Evolutionary conservation across 164 flowering plant species (phyloP).

Genomic region (Buxus sempervirens): DNA sequence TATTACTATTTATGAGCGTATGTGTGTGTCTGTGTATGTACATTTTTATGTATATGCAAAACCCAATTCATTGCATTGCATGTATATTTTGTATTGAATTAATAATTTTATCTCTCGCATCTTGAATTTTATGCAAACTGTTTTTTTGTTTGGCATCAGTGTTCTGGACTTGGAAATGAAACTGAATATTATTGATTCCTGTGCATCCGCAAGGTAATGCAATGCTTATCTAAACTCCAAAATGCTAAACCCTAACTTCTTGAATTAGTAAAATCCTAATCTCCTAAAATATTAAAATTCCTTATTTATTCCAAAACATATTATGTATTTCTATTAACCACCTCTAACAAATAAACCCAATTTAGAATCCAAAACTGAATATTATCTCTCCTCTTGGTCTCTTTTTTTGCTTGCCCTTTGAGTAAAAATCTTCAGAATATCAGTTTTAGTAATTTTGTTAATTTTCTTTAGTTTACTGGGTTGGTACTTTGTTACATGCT

Average conservation of each 20-base stretch:
- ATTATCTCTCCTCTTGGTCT: neutral
- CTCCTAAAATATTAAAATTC: too few relatives aligned
- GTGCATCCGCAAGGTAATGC: too few relatives aligned
- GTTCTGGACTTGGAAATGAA: neutral
- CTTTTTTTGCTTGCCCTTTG: neutral
- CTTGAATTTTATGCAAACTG: neutral
- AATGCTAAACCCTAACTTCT: too few relatives aligned
- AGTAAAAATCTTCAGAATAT: neutral
- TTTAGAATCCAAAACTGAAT: too few relatives aligned
- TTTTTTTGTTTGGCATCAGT: neutral
- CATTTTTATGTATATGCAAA: too few relatives aligned
- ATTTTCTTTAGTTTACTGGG: neutral
- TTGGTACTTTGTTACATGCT: neutral
- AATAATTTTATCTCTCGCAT: neutral
- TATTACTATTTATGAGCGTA: neutral
- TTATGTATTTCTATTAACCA: too few relatives aligned
- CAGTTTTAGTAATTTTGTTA: neutral
- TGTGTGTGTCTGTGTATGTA: too few relatives aligned
- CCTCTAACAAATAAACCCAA: too few relatives aligned
- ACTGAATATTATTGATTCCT: too few relatives aligned
- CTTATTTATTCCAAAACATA: too few relatives aligned
- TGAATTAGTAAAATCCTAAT: too few relatives aligned
- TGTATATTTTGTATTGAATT: neutral
- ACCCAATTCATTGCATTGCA: neutral
- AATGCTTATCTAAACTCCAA: too few relatives aligned